Evolutionary conservation across 2,329 filamentous ascomycete species (phyloP).

Genomic region (Hypoxylon sp.): DNA sequence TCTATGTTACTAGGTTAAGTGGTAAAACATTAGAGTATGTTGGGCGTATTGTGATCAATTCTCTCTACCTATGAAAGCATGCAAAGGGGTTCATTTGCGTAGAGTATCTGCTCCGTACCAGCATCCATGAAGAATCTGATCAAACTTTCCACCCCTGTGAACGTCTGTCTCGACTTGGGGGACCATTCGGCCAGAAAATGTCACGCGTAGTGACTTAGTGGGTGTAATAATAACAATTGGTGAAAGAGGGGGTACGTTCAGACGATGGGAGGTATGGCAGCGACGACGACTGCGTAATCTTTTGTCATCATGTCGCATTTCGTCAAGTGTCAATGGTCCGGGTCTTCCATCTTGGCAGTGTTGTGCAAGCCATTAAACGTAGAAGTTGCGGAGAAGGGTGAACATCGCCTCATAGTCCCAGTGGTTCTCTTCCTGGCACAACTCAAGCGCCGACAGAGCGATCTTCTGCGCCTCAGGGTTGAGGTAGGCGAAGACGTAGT

Average conservation of each 20-base stretch:
- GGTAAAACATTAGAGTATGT: too few species aligned
- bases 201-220: background rate
- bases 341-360: background rate
- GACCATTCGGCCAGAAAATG: background rate
- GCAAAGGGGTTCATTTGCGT: background rate
- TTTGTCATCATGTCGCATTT: background rate
- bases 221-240: background rate
- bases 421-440: background rate
- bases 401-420: background rate
- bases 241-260: background rate
- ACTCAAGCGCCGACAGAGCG: background rate
- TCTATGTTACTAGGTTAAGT: too few species aligned
- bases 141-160: background rate
- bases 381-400: background rate
- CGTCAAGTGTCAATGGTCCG: background rate
- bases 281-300: background rate
- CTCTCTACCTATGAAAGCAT: background rate
- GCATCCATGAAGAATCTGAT: background rate
- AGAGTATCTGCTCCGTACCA: background rate
- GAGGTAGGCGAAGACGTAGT: slow-evolving; percentile 5
- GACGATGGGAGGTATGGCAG: background rate
- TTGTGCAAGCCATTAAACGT: background rate
- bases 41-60: too few species aligned
- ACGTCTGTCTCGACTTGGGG: background rate
- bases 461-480: background rate